These are phyloP conservation scores for Thalassiosira mediterranea DNA, from an alignment of 352 stramenopile species.

Conservation along the genomic window DNA sequence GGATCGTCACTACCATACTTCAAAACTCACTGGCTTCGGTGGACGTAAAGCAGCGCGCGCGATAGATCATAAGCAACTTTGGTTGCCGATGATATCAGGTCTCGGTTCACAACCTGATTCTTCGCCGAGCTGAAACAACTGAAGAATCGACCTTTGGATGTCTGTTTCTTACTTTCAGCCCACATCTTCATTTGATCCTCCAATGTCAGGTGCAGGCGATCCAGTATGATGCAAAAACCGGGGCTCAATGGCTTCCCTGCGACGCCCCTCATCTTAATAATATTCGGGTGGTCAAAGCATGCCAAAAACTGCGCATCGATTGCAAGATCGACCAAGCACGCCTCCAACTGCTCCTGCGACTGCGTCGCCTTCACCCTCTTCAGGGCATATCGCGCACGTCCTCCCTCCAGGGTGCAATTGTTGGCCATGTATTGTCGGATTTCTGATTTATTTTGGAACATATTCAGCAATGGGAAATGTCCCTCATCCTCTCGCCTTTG, in stretches of 20 bases:
- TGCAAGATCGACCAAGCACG: conserved; percentile 61
- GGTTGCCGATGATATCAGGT: conserved; percentile 10
- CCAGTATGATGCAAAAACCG: conserved; percentile 63
- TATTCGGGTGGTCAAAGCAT: conserved; percentile 64
- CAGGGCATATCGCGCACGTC: conserved; percentile 40
- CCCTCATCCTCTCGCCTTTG: conserved; percentile 21
- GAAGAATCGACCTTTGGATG: conserved; percentile 21
- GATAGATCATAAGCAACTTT: conserved; percentile 50
- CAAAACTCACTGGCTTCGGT: conserved; percentile 35
- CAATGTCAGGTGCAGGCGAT: conserved; percentile 64
- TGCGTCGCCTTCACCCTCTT: conserved; percentile 38
- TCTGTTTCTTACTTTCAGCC: conserved; percentile 43
- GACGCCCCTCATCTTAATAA: conserved; percentile 60
- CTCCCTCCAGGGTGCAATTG: conserved; percentile 23
- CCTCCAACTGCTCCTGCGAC: conserved; percentile 19
- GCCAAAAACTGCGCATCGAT: conserved; percentile 68
- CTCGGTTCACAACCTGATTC: conserved; percentile 16
- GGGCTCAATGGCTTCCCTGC: conserved; percentile 41
- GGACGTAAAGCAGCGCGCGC: conserved; percentile 45
- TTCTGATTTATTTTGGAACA: conserved; percentile 39
- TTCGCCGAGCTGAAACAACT: conserved; percentile 31
- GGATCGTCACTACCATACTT: too few species aligned
- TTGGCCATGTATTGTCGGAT: conserved; percentile 46
- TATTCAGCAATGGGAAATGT: conserved; percentile 35
- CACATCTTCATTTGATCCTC: conserved; percentile 59